A percentile compares a stretch with the other conserved stretches of the same genome.
phyloP scores from a whole-genome alignment of 805 yeast genomes.

The Isabelozyma gotoi region DNA sequence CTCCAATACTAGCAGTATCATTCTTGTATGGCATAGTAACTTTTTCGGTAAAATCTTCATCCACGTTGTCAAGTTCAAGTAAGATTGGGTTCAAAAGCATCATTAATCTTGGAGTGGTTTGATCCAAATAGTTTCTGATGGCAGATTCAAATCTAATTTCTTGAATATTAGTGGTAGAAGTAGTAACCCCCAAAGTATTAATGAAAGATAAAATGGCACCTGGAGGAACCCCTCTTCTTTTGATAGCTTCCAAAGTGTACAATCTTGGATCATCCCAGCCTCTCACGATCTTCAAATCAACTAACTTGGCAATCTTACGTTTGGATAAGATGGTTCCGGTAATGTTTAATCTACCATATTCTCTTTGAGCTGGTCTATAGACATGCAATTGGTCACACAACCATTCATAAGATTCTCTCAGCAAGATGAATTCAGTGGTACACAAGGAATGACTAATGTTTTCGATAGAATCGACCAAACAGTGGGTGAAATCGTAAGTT shows the following conservation, averaged over 20 bases:
- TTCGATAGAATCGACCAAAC: constrained; percentile 96
- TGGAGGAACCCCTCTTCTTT: constrained; percentile 98
- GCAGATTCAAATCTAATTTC: constrained; percentile 85
- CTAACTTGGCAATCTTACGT: constrained; percentile 93
- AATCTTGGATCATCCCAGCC: constrained; percentile 99
- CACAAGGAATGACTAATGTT: constrained; percentile 95
- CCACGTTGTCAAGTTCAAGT: constrained; percentile 77
- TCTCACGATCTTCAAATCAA: constrained; percentile 75
- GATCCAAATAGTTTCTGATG: constrained; percentile 83
- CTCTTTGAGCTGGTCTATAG: constrained; percentile 98
- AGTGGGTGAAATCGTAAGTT: constrained; percentile 98
- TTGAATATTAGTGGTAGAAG: constrained; percentile 89
- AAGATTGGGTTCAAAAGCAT: constrained; percentile 85
- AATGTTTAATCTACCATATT: constrained; percentile 92
- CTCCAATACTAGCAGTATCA: constrained; percentile 56
- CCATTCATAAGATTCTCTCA: constrained; percentile 98
- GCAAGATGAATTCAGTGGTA: constrained; percentile 89
- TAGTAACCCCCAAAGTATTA: constrained; percentile 95
- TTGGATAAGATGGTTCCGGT: constrained; percentile 94
- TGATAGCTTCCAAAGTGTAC: constrained; percentile 89
- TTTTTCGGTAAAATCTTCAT: constrained; percentile 68
- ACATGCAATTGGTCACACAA: constrained; percentile 92
- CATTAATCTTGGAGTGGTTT: constrained; percentile 92
- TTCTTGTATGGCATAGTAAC: constrained; percentile 89
- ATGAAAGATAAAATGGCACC: constrained; percentile 93